Percentiles rank a stretch among this genome's conserved stretches.
These are phyloP conservation scores for Fusarium nurragi DNA, from an alignment of 2,329 filamentous ascomycete species.

Conservation along the genomic window DNA sequence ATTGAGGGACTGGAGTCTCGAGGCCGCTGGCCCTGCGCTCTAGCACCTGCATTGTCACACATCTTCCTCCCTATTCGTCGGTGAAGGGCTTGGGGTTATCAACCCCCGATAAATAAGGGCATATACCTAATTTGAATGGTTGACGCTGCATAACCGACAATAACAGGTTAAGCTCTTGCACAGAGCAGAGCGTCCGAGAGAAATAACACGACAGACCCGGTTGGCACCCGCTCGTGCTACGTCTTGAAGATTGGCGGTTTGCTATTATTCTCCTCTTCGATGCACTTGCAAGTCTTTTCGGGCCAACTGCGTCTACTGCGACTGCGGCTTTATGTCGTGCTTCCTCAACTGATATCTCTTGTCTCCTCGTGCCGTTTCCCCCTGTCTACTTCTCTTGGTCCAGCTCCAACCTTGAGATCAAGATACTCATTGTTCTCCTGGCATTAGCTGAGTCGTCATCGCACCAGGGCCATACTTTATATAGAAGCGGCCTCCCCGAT, in stretches of 20 bases:
- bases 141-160: no score
- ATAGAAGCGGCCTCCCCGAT: conserved; percentile 7
- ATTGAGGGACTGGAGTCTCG: conserved; percentile 3
- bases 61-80: conserved; percentile 27
- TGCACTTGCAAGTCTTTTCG: neutral
- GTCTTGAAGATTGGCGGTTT: neutral
- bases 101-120: conserved; percentile 27
- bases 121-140: conserved; percentile 16
- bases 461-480: neutral
- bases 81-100: conserved; percentile 11
- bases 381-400: neutral
- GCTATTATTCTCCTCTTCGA: conserved; percentile 8
- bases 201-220: conserved; percentile 13
- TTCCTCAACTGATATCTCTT: conserved; percentile 14
- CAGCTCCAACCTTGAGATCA: neutral
- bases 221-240: conserved; percentile 3
- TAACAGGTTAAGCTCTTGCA: neutral
- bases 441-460: neutral
- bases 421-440: neutral
- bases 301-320: conserved; percentile 7
- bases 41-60: conserved; percentile 32
- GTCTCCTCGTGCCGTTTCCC: conserved; percentile 8
- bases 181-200: neutral
- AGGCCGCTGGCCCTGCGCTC: conserved; percentile 13
- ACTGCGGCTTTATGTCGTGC: conserved; percentile 6